Evolutionary conservation across 2,329 filamentous ascomycete species (phyloP), one percentile per base, ranked within the genome.

Genomic region (Trichocomaceae sp.): DNA sequence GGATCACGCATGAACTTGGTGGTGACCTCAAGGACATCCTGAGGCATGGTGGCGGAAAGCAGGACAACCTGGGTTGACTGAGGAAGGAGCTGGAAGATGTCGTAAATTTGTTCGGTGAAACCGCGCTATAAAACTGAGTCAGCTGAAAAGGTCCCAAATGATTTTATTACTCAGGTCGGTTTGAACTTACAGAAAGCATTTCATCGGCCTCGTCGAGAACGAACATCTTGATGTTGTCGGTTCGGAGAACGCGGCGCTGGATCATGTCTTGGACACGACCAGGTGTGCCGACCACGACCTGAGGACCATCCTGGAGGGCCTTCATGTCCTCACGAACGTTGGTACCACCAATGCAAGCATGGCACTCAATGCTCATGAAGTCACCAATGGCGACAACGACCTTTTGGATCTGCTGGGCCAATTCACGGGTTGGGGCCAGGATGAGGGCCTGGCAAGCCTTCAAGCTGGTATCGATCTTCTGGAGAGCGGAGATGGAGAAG

Each of bases 1-100:
- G 93, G 93, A 78, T 99, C 93, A 69, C 90, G 91, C 93, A 99
- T 99, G 84, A 99, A 99, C 82, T 96, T 96, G 79, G 92, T 97
- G 72, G 93, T 99, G 72, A 99, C 91, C 81, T 99, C 93, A 59
- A 99, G 86, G 60, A 99, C 93, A 72, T 99, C 93, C 82, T 96
- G 90, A 70, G 93, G 93, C 86, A 99, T 95, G 75, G 93, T 99
- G 69, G 93, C 93, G 58, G 93, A 97, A 55, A 99, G 85, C 57
- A 99, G 88, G 65, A 97, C 92, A 64, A 99, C 93, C 83, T 99
- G 93, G 72, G 92, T 99, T 61, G 90, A 91, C 79, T 96, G 93
- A 56, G 93, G 93, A 54, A 99, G 87, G 59, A 96, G 88, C 79
- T 96, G 92, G 86, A 96, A 99, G 79, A 99, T 95, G 77, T 99